Evolutionary conservation across 176 grass and related monocot species (phyloP).

Genomic region (Zizania latifolia): DNA sequence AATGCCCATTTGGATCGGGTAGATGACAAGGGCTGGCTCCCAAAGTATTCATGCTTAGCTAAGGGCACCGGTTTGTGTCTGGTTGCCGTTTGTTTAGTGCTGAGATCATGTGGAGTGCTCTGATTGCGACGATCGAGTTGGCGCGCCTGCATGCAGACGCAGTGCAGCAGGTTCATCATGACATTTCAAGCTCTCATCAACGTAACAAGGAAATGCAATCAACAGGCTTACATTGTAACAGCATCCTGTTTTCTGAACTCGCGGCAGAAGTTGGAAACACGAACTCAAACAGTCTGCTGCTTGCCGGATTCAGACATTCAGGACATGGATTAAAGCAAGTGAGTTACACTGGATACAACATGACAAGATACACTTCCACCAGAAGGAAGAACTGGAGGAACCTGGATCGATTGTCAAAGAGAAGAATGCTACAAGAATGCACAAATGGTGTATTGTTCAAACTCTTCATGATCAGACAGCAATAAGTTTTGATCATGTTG

Average conservation of each 20-base stretch:
- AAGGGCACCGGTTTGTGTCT: not conserved
- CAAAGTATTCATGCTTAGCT: conserved; percentile 9
- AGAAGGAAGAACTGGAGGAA: not conserved
- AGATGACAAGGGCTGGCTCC: conserved; percentile 16
- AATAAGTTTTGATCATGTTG: not conserved
- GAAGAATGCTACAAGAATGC: not conserved
- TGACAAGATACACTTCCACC: not conserved
- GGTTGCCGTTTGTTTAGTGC: not conserved
- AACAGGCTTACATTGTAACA: not conserved
- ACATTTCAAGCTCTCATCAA: not conserved
- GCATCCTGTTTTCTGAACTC: not conserved
- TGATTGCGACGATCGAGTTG: not conserved
- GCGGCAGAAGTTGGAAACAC: not conserved
- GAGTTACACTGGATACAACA: not conserved
- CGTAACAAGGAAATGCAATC: not conserved
- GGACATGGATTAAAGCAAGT: not conserved
- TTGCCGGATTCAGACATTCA: conserved; percentile 26
- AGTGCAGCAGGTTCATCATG: not conserved
- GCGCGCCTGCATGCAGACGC: not conserved
- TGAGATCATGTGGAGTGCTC: conserved; percentile 14
- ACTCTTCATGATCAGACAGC: conserved; percentile 4
- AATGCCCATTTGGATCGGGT: not conserved
- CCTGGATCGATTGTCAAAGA: conserved; percentile 16
- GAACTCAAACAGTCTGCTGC: not conserved
- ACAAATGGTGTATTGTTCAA: conserved; percentile 16